Percentiles rank a stretch among this genome's conserved stretches.
Evolutionary conservation across 1,284 basidiomycete species (phyloP).

Genomic region (Microbotryum lychnidis-dioicae): DNA sequence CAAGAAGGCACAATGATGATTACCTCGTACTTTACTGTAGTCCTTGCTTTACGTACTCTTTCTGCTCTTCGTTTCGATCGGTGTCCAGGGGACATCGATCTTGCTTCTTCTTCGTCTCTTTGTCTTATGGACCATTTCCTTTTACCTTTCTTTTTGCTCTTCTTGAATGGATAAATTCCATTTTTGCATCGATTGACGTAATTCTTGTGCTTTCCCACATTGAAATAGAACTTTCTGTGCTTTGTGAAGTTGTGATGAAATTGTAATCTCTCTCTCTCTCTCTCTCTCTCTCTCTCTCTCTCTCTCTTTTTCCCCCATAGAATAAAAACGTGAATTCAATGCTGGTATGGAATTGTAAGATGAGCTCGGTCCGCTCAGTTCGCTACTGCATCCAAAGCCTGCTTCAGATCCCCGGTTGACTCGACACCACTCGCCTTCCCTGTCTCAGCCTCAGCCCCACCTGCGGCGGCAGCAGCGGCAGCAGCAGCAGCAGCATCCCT

Average conservation of each 20-base stretch:
- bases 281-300: too few species aligned
- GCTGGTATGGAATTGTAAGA: too few species aligned
- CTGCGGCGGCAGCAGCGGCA: constrained; percentile 2
- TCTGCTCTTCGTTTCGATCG: not conserved
- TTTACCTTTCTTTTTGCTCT: not conserved
- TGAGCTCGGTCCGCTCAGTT: too few species aligned
- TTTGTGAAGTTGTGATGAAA: too few species aligned
- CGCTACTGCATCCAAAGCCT: constrained; percentile 12
- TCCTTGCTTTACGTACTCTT: not conserved
- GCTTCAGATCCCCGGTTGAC: constrained; percentile 15
- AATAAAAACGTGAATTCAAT: too few species aligned
- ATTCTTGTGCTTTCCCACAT: too few species aligned
- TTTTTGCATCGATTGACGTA: too few species aligned
- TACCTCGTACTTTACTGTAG: not conserved
- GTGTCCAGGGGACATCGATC: too few species aligned
- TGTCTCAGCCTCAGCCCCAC: not conserved
- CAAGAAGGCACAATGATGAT: not conserved
- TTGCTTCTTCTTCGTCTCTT: not conserved
- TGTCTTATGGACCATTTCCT: not conserved
- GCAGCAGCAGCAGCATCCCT: constrained; percentile 14
- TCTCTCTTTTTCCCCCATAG: too few species aligned
- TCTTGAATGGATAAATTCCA: not conserved
- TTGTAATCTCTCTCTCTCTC: too few species aligned
- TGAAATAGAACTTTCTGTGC: too few species aligned
- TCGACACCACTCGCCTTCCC: not conserved